Evolutionary conservation across 306 rosid species (phyloP).

Genomic region (Spatholobus suberectus): DNA sequence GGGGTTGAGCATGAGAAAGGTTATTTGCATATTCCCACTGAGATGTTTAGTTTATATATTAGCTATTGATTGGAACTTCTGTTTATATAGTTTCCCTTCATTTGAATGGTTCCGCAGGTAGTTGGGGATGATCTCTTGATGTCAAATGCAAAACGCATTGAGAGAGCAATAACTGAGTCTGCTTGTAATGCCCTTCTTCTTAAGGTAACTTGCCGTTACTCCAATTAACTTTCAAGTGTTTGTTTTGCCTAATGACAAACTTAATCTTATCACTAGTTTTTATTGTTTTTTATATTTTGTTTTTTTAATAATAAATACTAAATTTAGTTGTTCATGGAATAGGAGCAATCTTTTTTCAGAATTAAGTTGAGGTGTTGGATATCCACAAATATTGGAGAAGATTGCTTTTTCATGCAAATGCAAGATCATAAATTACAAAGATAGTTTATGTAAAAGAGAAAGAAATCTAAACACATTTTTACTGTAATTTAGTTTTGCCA

Average conservation of each 20-base stretch:
- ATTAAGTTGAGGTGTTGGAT: constrained; percentile 33
- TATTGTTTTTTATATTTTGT: not conserved
- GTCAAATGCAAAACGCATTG: constrained; percentile 84
- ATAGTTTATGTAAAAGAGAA: not conserved
- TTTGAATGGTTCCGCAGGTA: constrained; percentile 67
- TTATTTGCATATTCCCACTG: constrained; percentile 14
- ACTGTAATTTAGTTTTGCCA: constrained; percentile 15
- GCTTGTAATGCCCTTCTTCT: constrained; percentile 89
- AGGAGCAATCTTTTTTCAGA: constrained; percentile 22
- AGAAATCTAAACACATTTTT: constrained; percentile 28
- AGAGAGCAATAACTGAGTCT: constrained; percentile 76
- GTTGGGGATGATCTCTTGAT: constrained; percentile 88
- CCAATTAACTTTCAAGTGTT: constrained; percentile 1
- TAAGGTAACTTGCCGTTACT: constrained; percentile 68
- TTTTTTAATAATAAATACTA: not conserved
- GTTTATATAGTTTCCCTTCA: constrained; percentile 31
- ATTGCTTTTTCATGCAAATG: constrained; percentile 22
- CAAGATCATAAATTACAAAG: constrained; percentile 11
- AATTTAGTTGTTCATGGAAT: constrained; percentile 14
- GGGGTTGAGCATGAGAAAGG: constrained; percentile 10
- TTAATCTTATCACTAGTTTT: not conserved
- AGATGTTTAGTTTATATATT: constrained; percentile 24
- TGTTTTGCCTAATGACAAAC: not conserved
- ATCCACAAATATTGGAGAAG: constrained; percentile 9
- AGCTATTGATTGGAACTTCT: constrained; percentile 31